Conservation (phyloP, 2,329 filamentous ascomycete genomes). For the Decorospora gaudefroyi region DNA sequence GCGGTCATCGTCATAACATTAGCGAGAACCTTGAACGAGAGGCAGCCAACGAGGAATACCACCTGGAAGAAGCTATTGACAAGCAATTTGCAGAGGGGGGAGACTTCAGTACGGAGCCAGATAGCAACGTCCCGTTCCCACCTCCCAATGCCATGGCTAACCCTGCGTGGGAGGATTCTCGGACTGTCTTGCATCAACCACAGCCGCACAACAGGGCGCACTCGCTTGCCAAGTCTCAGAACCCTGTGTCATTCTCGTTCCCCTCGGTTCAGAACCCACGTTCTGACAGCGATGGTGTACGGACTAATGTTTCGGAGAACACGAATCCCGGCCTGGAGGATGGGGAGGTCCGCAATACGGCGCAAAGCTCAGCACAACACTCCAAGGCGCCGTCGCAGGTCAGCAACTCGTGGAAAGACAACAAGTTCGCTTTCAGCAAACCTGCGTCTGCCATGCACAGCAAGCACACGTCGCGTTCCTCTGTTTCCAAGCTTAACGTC, state of each 20-base stretch:
- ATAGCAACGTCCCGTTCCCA: slow-evolving; percentile 35
- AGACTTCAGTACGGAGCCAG: slow-evolving; percentile 62
- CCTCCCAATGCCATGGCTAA: slow-evolving; percentile 34
- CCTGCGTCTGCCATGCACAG: slow-evolving; percentile 42
- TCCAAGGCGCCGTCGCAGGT: slow-evolving; percentile 46
- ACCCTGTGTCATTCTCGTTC: slow-evolving; percentile 40
- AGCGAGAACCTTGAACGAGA: slow-evolving; percentile 80
- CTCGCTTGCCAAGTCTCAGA: slow-evolving; percentile 68
- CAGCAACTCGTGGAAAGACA: slow-evolving; percentile 46
- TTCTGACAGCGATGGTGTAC: slow-evolving; percentile 48
- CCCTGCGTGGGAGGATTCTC: slow-evolving; percentile 42
- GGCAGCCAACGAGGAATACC: slow-evolving; percentile 83
- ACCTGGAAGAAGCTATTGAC: slow-evolving; percentile 77
- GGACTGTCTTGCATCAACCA: slow-evolving; percentile 66
- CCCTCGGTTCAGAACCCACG: slow-evolving; percentile 38
- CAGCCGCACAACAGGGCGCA: slow-evolving; percentile 75
- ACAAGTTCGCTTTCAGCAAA: slow-evolving; percentile 43
- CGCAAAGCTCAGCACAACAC: slow-evolving; percentile 37
- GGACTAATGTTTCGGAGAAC: slow-evolving; percentile 47
- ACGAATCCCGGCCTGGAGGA: slow-evolving; percentile 48
- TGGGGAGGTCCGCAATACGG: slow-evolving; percentile 29
- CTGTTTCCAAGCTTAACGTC: slow-evolving; percentile 80
- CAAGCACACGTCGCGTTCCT: slow-evolving; percentile 71
- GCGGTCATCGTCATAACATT: slow-evolving; percentile 69
- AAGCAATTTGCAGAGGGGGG: slow-evolving; percentile 79